Base-by-base conservation (phyloP, 73 alveolate genomes). In the Paramecium sexaurelia region DNA sequence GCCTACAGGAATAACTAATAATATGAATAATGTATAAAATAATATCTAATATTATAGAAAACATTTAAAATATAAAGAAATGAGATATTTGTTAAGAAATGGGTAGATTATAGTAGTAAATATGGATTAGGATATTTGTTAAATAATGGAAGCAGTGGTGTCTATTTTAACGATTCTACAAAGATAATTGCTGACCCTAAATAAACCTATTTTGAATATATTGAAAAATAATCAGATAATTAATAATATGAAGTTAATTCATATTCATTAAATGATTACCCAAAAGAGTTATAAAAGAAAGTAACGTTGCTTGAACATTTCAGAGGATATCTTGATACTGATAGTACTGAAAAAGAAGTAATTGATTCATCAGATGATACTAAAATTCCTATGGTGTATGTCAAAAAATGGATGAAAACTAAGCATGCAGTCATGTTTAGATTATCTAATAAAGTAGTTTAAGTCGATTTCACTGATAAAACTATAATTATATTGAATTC, bases 351-450 rank as follows among this genome's bases (percentile, higher is more conserved):
- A 17, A 55, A 89, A 91, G 87, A 82, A 22, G 35, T 41, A 24
- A 57, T 87, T 55, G 95, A 36, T 71, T 75, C 84, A 39, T 36
- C 41, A 15, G 87, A 78, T 24, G 93, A 86, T 55, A 85, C 20
- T 67, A 71, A 37, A 35, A 86, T 56, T 19, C 91, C 56, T 94
- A 78, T 13, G 40, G 97, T 85, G 7, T 98, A 97, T 93, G 98
- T 98, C 40, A 98, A 97, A 93, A 98, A 97, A 94, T 98, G 99
- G 99, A 97, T 98, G 98, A 85, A 98, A 93, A 97, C 99, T 27
- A 93, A 98, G 55, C 99, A 98, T 93, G 99, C 99, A 45, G 96
- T 97, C 47, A 93, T 98, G 97, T 98, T 98, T 95, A 95, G 99
- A 94, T 94, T 98, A 33, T 95, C 99, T 6, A 97, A 98, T 89